Conservation (phyloP, 2,329 filamentous ascomycete species). For the Apiospora rasikravindrae region DNA sequence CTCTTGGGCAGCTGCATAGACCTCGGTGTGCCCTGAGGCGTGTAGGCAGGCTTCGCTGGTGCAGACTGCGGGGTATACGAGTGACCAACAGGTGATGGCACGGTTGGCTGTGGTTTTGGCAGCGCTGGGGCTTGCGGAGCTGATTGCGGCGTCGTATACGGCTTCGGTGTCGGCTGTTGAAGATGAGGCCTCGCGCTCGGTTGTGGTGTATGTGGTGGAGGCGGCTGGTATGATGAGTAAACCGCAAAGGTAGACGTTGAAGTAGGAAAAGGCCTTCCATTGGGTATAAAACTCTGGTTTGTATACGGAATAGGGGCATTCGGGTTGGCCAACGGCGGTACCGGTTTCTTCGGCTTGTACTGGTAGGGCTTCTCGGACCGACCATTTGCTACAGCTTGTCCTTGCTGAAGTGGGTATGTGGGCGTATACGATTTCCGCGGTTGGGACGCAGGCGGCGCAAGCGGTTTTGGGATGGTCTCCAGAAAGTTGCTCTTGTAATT, state of each 20-base stretch:
- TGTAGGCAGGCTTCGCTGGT: slow-evolving; percentile 18
- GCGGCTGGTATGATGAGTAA: slow-evolving; percentile 9
- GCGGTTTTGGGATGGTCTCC: slow-evolving; percentile 67
- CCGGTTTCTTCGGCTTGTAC: slow-evolving; percentile 39
- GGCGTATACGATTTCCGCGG: slow-evolving; percentile 36
- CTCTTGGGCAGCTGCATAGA: slow-evolving; percentile 8
- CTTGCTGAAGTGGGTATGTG: slow-evolving; percentile 31
- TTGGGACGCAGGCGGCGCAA: slow-evolving; percentile 29
- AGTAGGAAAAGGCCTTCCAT: slow-evolving; percentile 27
- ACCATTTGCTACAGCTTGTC: not conserved
- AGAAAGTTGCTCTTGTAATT: slow-evolving; percentile 75
- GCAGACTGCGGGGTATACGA: slow-evolving; percentile 1
- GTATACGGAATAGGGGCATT: slow-evolving; percentile 34
- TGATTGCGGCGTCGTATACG: slow-evolving; percentile 21
- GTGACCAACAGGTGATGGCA: not conserved
- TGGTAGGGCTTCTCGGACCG: slow-evolving; percentile 42
- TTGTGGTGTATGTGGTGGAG: slow-evolving; percentile 23
- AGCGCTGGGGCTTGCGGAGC: slow-evolving; percentile 4
- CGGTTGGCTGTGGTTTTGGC: slow-evolving; percentile 24
- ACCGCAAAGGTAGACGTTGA: slow-evolving; percentile 22
- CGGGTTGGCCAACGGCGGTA: slow-evolving; percentile 19
- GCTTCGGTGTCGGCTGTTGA: slow-evolving; percentile 22
- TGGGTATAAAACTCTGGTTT: slow-evolving; percentile 43
- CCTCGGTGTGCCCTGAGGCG: slow-evolving; percentile 11
- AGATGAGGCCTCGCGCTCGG: slow-evolving; percentile 18